Percentiles rank a stretch among this genome's conserved stretches.
Conservation (phyloP, 2,329 filamentous ascomycete species). For the Pezicula neosporulosa region DNA sequence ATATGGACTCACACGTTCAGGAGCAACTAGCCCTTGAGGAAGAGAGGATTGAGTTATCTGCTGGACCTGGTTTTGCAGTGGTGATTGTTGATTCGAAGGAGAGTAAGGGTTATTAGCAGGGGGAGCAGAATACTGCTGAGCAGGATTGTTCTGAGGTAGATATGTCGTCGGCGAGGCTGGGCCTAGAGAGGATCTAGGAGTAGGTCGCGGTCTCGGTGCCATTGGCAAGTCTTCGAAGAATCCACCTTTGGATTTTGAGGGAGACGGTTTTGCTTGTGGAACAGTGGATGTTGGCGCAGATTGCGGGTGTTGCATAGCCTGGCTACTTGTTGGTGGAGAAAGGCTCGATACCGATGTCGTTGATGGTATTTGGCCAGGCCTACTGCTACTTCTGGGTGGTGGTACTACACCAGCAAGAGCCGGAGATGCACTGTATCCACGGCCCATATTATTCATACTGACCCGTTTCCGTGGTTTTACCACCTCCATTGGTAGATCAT, state of each 20-base stretch:
- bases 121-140: slow-evolving; percentile 13
- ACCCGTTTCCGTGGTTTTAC: slow-evolving; percentile 65
- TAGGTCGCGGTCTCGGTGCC: slow-evolving; percentile 56
- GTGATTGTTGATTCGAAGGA: slow-evolving; percentile 7
- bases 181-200: slow-evolving; percentile 43
- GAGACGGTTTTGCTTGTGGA: background rate
- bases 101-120: slow-evolving; percentile 17
- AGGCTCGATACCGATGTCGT: slow-evolving; percentile 14
- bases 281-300: slow-evolving; percentile 4
- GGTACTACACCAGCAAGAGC: slow-evolving; percentile 6
- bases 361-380: slow-evolving; percentile 15
- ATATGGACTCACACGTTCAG: slow-evolving; percentile 28
- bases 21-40: slow-evolving; percentile 24
- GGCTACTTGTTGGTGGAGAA: slow-evolving; percentile 17
- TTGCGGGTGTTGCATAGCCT: slow-evolving; percentile 10
- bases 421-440: slow-evolving; percentile 18
- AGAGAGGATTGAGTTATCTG: slow-evolving; percentile 10
- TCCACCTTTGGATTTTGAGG: slow-evolving; percentile 39
- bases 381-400: slow-evolving; percentile 26
- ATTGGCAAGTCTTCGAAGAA: slow-evolving; percentile 80
- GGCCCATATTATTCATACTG: slow-evolving; percentile 43
- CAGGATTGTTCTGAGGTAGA: background rate
- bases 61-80: slow-evolving; percentile 10
- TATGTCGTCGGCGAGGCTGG: slow-evolving; percentile 17
- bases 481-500: slow-evolving; percentile 90